phyloP scores from a whole-genome alignment of 2,329 filamentous ascomycete genomes.

The Xylariomycetidae sp. region DNA sequence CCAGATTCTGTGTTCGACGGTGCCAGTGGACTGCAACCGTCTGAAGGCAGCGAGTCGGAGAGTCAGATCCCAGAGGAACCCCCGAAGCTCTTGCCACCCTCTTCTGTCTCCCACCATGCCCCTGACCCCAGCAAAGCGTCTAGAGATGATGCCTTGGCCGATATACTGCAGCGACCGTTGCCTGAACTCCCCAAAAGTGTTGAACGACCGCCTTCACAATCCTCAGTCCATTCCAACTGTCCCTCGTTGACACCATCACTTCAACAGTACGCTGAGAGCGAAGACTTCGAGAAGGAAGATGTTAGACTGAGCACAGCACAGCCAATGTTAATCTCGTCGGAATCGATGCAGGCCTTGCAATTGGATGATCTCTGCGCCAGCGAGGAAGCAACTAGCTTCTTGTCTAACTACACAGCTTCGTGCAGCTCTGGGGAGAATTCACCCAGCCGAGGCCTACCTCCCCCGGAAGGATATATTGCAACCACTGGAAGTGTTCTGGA shows the following conservation, averaged over 20 bases:
- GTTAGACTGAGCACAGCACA: constrained; percentile 22
- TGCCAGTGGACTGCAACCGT: too few species aligned
- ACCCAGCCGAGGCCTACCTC: constrained; percentile 18
- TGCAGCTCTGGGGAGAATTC: constrained; percentile 18
- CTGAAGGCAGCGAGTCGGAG: background rate
- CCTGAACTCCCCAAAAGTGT: constrained; percentile 22
- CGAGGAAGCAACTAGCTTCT: constrained; percentile 14
- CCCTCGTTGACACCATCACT: constrained; percentile 28
- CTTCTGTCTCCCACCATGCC: background rate
- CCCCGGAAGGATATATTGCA: constrained; percentile 22
- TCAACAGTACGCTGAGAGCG: constrained; percentile 25
- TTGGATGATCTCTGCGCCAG: constrained; percentile 8
- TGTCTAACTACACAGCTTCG: constrained; percentile 26
- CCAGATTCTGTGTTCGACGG: too few species aligned
- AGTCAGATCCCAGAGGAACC: constrained; percentile 14
- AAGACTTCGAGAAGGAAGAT: constrained; percentile 26
- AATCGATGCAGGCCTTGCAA: constrained; percentile 23
- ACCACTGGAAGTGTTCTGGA: constrained; percentile 26
- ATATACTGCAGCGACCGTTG: constrained; percentile 20
- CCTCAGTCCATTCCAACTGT: constrained; percentile 23
- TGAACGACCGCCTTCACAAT: constrained; percentile 18
- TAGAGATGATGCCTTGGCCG: constrained; percentile 2
- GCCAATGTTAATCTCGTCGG: constrained; percentile 19
- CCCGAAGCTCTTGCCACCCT: constrained; percentile 8
- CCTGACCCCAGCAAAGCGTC: constrained; percentile 2